These are phyloP conservation scores for Moricandia moricandioides DNA, from an alignment of 345 rosid species.

Conservation along the genomic window DNA sequence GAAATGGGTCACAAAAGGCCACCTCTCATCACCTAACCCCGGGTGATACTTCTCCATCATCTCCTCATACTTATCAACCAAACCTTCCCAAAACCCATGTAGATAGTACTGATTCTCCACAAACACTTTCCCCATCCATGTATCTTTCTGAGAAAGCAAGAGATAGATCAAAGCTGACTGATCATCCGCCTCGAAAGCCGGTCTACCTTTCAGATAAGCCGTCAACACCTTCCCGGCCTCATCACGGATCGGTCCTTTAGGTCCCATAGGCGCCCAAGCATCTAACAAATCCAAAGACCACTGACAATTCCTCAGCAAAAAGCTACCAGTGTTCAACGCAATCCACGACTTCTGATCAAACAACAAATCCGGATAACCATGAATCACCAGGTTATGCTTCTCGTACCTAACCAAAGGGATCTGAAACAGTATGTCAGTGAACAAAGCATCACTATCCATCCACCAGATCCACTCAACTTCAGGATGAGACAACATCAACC, in stretches of 20 bases:
- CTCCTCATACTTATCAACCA: not conserved
- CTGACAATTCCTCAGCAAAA: not conserved
- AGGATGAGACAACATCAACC: not conserved
- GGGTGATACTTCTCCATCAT: not conserved
- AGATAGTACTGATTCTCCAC: not conserved
- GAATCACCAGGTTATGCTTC: not conserved
- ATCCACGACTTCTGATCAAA: not conserved
- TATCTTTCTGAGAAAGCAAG: not conserved
- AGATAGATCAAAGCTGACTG: not conserved
- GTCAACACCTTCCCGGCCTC: not conserved
- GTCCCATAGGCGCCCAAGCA: not conserved
- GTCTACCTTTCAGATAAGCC: not conserved
- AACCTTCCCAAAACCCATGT: not conserved
- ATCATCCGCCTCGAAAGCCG: not conserved
- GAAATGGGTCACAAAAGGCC: not conserved
- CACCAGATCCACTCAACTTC: constrained; percentile 1
- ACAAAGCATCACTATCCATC: not conserved
- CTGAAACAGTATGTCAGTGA: not conserved
- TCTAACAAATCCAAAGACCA: not conserved
- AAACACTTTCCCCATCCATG: not conserved
- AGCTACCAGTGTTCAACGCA: not conserved
- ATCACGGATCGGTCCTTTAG: not conserved
- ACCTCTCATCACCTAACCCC: not conserved
- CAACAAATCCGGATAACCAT: not conserved
- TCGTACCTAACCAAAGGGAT: not conserved